A percentile compares a stretch with the other conserved stretches of the same genome.
phyloP scores from a whole-genome alignment of 2,329 filamentous ascomycete species.

The Neodidymelliopsis sp. region DNA sequence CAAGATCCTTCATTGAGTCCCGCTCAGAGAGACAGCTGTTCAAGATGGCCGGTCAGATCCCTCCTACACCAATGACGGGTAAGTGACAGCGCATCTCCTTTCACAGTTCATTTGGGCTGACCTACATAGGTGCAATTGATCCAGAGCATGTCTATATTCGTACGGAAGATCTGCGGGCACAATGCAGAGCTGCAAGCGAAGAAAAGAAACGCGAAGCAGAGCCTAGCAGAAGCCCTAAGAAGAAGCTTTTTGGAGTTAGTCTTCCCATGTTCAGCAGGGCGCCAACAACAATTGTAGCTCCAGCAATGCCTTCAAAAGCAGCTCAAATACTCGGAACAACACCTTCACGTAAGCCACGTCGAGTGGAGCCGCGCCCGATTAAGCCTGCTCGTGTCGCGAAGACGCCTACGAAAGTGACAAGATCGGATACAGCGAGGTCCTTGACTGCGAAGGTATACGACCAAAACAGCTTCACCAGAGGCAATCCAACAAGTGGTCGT shows the following conservation, averaged over 20 bases:
- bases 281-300: conserved; percentile 11
- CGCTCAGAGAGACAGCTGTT: conserved; percentile 46
- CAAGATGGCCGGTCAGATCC: conserved; percentile 43
- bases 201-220: conserved; percentile 22
- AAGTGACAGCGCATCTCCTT: neutral
- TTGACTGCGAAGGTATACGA: conserved; percentile 31
- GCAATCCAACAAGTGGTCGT: conserved; percentile 8
- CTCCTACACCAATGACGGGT: conserved; percentile 34
- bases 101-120: neutral
- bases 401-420: conserved; percentile 23
- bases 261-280: conserved; percentile 36
- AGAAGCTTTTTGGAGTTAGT: conserved; percentile 49
- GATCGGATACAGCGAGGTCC: conserved; percentile 37
- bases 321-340: conserved; percentile 46
- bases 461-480: conserved; percentile 15
- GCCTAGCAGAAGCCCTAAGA: conserved; percentile 49
- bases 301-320: conserved; percentile 34
- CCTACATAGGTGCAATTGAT: conserved; percentile 9
- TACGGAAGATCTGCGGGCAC: conserved; percentile 30
- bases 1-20: conserved; percentile 51
- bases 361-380: conserved; percentile 24
- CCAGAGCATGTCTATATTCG: conserved; percentile 25
- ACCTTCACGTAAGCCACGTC: conserved; percentile 23
- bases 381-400: conserved; percentile 19
- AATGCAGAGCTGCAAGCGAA: conserved; percentile 24